Evolutionary conservation across 2,329 filamentous ascomycete genomes (phyloP).

Genomic region (Paraphaeosphaeria sporulosa): DNA sequence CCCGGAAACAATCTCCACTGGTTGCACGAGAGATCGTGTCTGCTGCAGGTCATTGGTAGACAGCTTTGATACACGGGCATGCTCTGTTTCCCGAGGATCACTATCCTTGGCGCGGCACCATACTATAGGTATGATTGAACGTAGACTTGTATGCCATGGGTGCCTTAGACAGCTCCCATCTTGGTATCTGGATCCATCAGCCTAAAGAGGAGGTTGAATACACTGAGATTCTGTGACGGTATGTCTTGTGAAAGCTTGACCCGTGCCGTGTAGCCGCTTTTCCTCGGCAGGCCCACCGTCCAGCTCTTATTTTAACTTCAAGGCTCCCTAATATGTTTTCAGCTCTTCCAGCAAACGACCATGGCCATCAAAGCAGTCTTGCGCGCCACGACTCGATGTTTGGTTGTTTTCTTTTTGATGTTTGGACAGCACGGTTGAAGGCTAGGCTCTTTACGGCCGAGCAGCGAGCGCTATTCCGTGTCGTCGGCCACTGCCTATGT

Average conservation of each 20-base stretch:
- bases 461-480: neutral
- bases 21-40: too few species aligned
- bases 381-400: neutral
- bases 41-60: too few species aligned
- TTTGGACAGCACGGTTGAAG: neutral
- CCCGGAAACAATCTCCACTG: too few species aligned
- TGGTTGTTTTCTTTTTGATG: neutral
- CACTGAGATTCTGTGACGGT: too few species aligned
- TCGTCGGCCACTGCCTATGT: neutral
- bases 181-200: neutral
- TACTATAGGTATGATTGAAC: too few species aligned
- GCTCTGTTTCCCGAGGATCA: too few species aligned
- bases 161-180: neutral
- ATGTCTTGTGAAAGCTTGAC: slow-evolving; percentile 2
- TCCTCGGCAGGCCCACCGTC: neutral
- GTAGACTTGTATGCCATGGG: too few species aligned
- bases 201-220: neutral
- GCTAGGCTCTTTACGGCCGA: neutral
- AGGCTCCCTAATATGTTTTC: neutral
- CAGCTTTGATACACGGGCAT: too few species aligned
- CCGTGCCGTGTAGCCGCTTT: neutral
- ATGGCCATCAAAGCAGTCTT: neutral
- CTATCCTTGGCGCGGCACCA: too few species aligned
- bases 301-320: slow-evolving; percentile 6
- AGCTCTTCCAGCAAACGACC: too few species aligned